These are phyloP conservation scores for Rachicladosporium sp. DNA, from an alignment of 2,329 filamentous ascomycete genomes.

Conservation along the genomic window DNA sequence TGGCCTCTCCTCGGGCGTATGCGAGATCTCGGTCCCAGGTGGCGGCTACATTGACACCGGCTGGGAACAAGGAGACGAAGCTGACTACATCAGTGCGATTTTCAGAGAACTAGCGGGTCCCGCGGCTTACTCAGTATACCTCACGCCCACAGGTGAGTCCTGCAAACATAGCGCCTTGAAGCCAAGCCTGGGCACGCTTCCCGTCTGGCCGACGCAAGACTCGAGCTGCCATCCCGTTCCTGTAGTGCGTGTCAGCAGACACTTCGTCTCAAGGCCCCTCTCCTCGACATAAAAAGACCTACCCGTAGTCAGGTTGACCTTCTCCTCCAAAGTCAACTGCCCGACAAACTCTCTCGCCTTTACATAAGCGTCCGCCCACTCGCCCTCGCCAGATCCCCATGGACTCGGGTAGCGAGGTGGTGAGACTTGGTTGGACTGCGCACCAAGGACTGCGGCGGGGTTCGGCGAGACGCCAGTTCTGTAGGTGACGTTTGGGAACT, in stretches of 20 bases:
- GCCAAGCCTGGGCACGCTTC: constrained; percentile 56
- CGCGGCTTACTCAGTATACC: constrained; percentile 65
- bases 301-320: constrained; percentile 24
- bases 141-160: constrained; percentile 71
- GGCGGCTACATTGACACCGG: constrained; percentile 22
- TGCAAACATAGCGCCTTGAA: constrained; percentile 71
- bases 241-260: constrained; percentile 9
- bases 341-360: constrained; percentile 20
- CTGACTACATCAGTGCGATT: too few species aligned
- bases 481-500: constrained; percentile 17
- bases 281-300: constrained; percentile 22
- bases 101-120: too few species aligned
- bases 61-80: constrained; percentile 22
- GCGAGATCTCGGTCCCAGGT: constrained; percentile 52
- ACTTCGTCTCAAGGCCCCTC: too few species aligned
- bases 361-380: constrained; percentile 24
- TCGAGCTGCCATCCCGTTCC: constrained; percentile 47
- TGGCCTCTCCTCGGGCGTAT: constrained; percentile 51
- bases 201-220: constrained; percentile 64
- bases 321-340: constrained; percentile 22
- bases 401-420: constrained; percentile 19
- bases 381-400: constrained; percentile 31
- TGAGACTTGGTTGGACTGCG: constrained; percentile 12
- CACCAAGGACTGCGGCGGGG: constrained; percentile 14
- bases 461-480: constrained; percentile 14